phyloP scores from a whole-genome alignment of 2,329 filamentous ascomycete genomes.

The Bipolaris oryzae region DNA sequence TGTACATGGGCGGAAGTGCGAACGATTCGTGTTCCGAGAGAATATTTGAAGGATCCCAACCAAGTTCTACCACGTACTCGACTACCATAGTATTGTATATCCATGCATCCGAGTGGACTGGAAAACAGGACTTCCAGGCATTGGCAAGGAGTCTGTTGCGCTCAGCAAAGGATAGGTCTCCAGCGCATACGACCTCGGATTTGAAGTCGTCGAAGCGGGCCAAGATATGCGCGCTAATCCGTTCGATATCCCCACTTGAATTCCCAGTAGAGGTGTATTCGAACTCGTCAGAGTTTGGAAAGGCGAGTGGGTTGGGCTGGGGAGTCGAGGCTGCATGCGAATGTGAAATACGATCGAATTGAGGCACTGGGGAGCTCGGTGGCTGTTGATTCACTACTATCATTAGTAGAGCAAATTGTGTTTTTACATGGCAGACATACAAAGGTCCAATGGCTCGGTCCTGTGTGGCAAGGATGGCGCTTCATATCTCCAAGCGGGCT shows the following conservation, averaged over 20 bases:
- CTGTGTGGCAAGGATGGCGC: conserved; percentile 34
- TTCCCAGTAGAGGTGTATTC: background rate
- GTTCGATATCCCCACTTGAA: background rate
- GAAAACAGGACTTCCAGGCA: conserved; percentile 14
- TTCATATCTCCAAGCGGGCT: conserved; percentile 44
- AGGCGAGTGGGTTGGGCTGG: background rate
- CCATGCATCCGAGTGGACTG: conserved; percentile 10
- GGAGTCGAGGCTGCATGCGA: conserved; percentile 2
- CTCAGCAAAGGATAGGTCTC: background rate
- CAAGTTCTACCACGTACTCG: conserved; percentile 14
- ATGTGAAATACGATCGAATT: background rate
- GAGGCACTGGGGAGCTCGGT: conserved; percentile 1
- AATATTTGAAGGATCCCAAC: conserved; percentile 17
- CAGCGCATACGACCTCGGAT: conserved; percentile 6
- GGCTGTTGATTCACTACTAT: conserved; percentile 1
- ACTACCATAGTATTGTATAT: conserved; percentile 19
- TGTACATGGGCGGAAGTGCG: conserved; percentile 15
- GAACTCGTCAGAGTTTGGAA: background rate
- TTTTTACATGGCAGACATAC: conserved; percentile 23
- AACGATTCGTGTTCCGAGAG: conserved; percentile 8
- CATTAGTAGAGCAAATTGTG: conserved; percentile 1
- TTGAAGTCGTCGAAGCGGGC: conserved; percentile 20
- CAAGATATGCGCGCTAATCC: background rate
- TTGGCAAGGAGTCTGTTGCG: conserved; percentile 5
- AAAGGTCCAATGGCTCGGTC: conserved; percentile 14